phyloP scores from a whole-genome alignment of 1,139 yeast genomes.

The Arxiozyma bovina region DNA sequence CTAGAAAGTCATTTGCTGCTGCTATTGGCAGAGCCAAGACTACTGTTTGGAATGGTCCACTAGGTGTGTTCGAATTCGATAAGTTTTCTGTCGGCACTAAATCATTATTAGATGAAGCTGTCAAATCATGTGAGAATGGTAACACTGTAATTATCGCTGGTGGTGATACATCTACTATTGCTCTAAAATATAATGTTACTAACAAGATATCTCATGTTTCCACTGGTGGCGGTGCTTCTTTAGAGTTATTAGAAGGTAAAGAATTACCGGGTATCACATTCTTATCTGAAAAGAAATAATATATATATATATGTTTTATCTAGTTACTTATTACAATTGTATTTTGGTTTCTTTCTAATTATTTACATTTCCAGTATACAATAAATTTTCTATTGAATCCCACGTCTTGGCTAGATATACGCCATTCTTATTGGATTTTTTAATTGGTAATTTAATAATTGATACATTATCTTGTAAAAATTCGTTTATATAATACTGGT shows the following conservation, averaged over 20 bases:
- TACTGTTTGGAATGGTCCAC: constrained; percentile 47
- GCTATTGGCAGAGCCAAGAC: constrained; percentile 89
- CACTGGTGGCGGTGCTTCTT: constrained; percentile 98
- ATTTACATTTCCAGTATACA: neutral
- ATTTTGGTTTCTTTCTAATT: neutral
- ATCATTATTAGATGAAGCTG: constrained; percentile 76
- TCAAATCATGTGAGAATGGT: constrained; percentile 75
- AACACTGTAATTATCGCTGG: constrained; percentile 96
- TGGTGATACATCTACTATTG: constrained; percentile 99
- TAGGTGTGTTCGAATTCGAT: constrained; percentile 80
- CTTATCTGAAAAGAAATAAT: constrained; percentile 11
- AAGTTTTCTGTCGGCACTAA: constrained; percentile 85
- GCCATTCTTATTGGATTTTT: constrained; percentile 10
- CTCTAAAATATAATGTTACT: constrained; percentile 91
- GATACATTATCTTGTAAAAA: neutral
- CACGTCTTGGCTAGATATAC: constrained; percentile 18
- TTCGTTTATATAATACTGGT: constrained; percentile 1
- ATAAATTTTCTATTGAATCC: constrained; percentile 7
- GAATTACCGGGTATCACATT: constrained; percentile 17
- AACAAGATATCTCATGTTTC: constrained; percentile 94
- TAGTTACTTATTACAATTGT: too few relatives aligned
- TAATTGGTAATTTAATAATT: neutral
- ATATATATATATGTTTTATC: too few relatives aligned
- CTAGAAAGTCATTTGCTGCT: constrained; percentile 62
- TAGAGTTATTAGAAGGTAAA: constrained; percentile 16